Base-by-base conservation (phyloP, 169 alveolate genomes). In the Cryptosporidium ubiquitum region DNA sequence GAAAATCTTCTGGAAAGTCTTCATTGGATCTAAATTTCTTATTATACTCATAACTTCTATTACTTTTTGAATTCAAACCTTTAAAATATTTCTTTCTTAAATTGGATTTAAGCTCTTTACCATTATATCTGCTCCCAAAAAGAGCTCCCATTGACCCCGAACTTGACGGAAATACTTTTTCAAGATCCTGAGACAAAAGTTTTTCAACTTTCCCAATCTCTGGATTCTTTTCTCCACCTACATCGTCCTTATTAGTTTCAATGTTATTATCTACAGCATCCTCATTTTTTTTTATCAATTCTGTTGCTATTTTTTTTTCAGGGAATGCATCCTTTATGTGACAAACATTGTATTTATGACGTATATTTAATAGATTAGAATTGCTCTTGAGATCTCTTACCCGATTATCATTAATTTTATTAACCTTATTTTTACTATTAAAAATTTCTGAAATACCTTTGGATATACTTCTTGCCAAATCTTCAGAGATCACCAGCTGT, bases 11-110 rank as follows among this genome's bases (percentile, higher is more conserved):
- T 37, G 42, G 66, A 23, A 49, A 55, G 20, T 55, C 66, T n/a
- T 40, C 70, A 42, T 73, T 73, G 70, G 85, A 73, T 58, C 68
- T 73, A 37, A 73, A 73, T 33, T 58, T 73, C 26, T 73, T 73
- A 73, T 73, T 73, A 69, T 55, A 55, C 16, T 51, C 85, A 37
- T 73, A 73, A 16, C 5, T 39, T 16, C 6, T 52, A 37, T 4
- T 37, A 40, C 20, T 26, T 73, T 73, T 73, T 23, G 35, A 58
- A 57, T 51, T 73, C 20, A 71, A 58, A 29, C 47, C 35, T 23
- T 31, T 20, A 57, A 55, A 14, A 26, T 57, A 61, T 40, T 73
- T 73, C 29, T 33, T 52, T 61, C 85, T 73, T 3, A 73, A 16
- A 26, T 73, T 73, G 31, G 85, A 55, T 35, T 33, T 73, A 26